Conservation (phyloP, 1,284 basidiomycete genomes). For the Boletus sp. region DNA sequence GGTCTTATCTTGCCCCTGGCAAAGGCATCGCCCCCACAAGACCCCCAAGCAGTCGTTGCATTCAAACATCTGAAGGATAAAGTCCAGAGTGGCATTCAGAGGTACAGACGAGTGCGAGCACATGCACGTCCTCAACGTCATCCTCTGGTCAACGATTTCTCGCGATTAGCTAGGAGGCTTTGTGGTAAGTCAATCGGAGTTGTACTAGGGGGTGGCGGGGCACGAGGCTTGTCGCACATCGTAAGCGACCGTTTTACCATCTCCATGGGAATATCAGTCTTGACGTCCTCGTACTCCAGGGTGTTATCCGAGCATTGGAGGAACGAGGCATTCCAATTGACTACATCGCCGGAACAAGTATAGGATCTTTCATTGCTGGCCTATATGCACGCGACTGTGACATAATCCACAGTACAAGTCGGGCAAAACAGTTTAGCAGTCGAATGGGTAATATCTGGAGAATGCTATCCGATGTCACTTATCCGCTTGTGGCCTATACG, state of each 20-base stretch:
- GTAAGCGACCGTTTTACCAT: slow-evolving; percentile 40
- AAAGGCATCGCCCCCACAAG: slow-evolving; percentile 61
- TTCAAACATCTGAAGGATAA: slow-evolving; percentile 88
- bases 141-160: slow-evolving; percentile 88
- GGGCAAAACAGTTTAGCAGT: slow-evolving; percentile 89
- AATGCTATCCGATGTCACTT: slow-evolving; percentile 92
- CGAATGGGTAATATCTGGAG: slow-evolving; percentile 95
- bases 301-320: slow-evolving; percentile 85
- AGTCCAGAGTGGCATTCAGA: slow-evolving; percentile 85
- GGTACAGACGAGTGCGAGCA: slow-evolving; percentile 73
- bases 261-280: slow-evolving; percentile 15
- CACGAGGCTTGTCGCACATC: slow-evolving; percentile 90
- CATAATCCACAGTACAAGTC: slow-evolving; percentile 78
- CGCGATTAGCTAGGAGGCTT: slow-evolving; percentile 84
- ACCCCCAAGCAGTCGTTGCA: slow-evolving; percentile 86
- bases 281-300: slow-evolving; percentile 42
- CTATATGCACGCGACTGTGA: slow-evolving; percentile 94
- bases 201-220: slow-evolving; percentile 94
- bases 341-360: slow-evolving; percentile 85
- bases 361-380: slow-evolving; percentile 93
- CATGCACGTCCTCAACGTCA: slow-evolving; percentile 70
- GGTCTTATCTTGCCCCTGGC: slow-evolving; percentile 62
- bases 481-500: slow-evolving; percentile 96
- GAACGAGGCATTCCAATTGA: slow-evolving; percentile 94
- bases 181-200: slow-evolving; percentile 93